Percentiles rank a stretch among this genome's conserved stretches.
Conservation (phyloP, 2,329 filamentous ascomycete genomes). For the Lasiodiplodia citricola region DNA sequence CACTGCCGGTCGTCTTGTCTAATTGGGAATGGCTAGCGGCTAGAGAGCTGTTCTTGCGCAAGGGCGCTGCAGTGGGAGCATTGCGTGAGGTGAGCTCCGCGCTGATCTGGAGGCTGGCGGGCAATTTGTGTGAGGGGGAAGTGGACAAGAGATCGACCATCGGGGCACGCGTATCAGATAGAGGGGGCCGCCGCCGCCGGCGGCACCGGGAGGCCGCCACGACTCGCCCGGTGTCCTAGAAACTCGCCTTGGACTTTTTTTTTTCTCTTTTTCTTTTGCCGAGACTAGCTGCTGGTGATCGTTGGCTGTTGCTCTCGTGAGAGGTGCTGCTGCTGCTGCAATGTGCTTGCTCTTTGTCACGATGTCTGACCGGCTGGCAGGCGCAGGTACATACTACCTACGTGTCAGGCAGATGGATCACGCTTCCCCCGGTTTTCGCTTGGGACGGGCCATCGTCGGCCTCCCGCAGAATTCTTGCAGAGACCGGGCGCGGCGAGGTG, state of each 20-base stretch:
- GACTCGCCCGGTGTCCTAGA: neutral
- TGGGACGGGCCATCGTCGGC: conserved; percentile 16
- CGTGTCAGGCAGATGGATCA: conserved; percentile 17
- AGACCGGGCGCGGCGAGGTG: conserved; percentile 3
- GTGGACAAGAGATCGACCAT: conserved; percentile 18
- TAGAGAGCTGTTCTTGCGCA: neutral
- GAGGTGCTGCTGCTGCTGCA: neutral
- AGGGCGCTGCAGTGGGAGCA: neutral
- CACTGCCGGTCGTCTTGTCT: conserved; percentile 22
- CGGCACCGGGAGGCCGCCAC: conserved; percentile 4
- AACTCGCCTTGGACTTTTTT: neutral
- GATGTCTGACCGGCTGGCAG: neutral
- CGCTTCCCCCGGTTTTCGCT: conserved; percentile 23
- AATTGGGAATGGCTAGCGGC: conserved; percentile 14
- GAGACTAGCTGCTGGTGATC: conserved; percentile 7
- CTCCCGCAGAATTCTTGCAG: conserved; percentile 7
- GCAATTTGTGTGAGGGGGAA: conserved; percentile 14
- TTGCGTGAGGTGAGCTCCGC: conserved; percentile 1
- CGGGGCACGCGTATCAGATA: conserved; percentile 18
- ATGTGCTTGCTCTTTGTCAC: neutral
- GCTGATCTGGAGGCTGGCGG: conserved; percentile 17
- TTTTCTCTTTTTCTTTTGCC: neutral
- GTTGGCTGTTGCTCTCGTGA: conserved; percentile 4
- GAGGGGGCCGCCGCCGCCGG: neutral
- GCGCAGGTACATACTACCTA: conserved; percentile 16